Conservation (phyloP, 495 filamentous ascomycete genomes). For the Daldinia grandis region DNA sequence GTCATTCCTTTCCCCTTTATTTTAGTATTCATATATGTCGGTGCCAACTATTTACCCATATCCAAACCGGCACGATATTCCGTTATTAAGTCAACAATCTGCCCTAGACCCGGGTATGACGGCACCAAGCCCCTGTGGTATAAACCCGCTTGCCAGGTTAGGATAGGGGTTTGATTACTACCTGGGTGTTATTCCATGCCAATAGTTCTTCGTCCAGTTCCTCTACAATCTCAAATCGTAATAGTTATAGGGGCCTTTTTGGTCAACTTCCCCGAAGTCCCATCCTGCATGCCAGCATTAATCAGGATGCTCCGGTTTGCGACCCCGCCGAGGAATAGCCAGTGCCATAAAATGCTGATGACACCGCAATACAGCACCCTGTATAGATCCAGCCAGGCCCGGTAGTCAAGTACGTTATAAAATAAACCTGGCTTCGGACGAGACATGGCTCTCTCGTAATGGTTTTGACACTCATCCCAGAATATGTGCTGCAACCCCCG, state of each 20-base stretch:
- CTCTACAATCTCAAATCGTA: constrained; percentile 55
- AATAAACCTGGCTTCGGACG: constrained; percentile 58
- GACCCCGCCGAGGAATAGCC: constrained; percentile 65
- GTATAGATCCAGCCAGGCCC: constrained; percentile 68
- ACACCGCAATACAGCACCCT: constrained; percentile 70
- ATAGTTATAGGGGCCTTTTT: constrained; percentile 59
- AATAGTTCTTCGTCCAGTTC: background rate
- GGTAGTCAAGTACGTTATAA: constrained; percentile 52
- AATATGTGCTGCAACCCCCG: constrained; percentile 70
- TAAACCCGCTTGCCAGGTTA: background rate
- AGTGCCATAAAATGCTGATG: constrained; percentile 75
- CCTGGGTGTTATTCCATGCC: background rate
- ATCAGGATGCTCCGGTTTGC: constrained; percentile 74
- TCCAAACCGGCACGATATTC: background rate
- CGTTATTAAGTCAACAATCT: too few species aligned
- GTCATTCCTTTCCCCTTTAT: background rate
- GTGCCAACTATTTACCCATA: background rate
- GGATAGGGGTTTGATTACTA: background rate
- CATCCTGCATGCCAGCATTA: constrained; percentile 79
- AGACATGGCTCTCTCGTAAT: constrained; percentile 72
- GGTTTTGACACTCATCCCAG: constrained; percentile 78
- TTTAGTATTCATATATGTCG: background rate
- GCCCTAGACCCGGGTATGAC: too few species aligned
- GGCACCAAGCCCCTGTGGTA: too few species aligned
- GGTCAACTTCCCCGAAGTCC: constrained; percentile 68